Base-by-base conservation (phyloP, 2,329 filamentous ascomycete species). In the Colletotrichum camelliae region DNA sequence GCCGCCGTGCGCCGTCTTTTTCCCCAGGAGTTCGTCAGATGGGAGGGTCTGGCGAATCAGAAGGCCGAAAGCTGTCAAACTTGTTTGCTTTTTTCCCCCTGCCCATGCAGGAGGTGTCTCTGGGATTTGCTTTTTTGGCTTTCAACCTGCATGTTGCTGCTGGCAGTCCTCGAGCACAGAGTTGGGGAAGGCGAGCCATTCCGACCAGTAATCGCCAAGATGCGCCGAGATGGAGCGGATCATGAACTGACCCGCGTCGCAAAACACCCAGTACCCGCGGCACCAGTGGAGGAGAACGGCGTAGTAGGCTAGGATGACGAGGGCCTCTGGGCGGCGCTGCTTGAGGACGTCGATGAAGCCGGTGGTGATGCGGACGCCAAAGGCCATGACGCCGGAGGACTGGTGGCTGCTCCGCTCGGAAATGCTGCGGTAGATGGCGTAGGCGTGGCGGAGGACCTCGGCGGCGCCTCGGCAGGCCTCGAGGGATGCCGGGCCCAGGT, bases 291-390 rank as follows among this genome's bases (percentile, higher is more conserved):
- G 80, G 57, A 90, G 78, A 5, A 89, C 84, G 13, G 87, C 88
- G 74, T 89, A 89, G 77, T 90, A 85, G 7, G 87, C 88, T 27
- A 91, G 80, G 8, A 90, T 84, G 13, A 88, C 81, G 29, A 90
- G 80, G 9, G 86, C 86, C 64, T 86, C 86, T 1, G 86, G 85
- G 1, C 82, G 81, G n/a, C 82, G 79, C 33, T 82, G 81, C 18
- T 81, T 80, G 35, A 87, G 78, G 21, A 83, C 79, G 9, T 85
- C 81, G 55, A 85, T 79, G 64, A 83, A 87, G 18, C 82, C 82
- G 4, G 78, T 76, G 5, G 81, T 78, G 4, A 86, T 78, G 21
- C 81, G 74, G 4, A 84, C 81, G 12, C 81, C 81, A 62, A 84
- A 85, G 5, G 81, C 80, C 3, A 70, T 68, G 29, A 66, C 74